These are phyloP conservation scores for Spirogloea muscicola DNA, from an alignment of 139 green algal genomes.

Conservation along the genomic window DNA sequence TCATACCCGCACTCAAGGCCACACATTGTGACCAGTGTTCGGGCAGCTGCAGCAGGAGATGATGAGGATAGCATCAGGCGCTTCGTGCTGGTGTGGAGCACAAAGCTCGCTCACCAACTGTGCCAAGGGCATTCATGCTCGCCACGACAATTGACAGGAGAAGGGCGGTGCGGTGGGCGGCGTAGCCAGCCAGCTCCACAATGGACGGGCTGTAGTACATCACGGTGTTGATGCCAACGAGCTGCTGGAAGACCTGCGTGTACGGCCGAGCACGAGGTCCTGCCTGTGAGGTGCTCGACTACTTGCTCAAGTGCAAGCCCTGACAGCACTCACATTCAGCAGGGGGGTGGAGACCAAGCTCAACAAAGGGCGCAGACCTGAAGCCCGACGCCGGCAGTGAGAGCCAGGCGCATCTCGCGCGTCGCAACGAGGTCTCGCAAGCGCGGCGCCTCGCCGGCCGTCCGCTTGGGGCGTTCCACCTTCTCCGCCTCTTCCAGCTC, in stretches of 20 bases:
- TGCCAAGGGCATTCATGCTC: slow-evolving; percentile 61
- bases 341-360: no score
- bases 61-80: no score
- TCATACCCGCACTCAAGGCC: no score
- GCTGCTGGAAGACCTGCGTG: slow-evolving; percentile 67
- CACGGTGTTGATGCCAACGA: slow-evolving; percentile 75
- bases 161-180: slow-evolving; percentile 56
- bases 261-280: background rate
- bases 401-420: slow-evolving; percentile 21
- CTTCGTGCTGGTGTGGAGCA: no score
- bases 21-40: no score
- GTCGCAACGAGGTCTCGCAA: slow-evolving; percentile 16
- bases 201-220: slow-evolving; percentile 76
- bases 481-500: background rate
- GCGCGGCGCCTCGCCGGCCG: background rate
- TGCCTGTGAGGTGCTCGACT: no score
- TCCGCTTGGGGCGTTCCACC: background rate
- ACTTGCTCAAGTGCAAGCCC: no score
- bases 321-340: no score
- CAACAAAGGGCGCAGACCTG: no score
- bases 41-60: no score
- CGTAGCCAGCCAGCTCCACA: slow-evolving; percentile 64
- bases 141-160: slow-evolving; percentile 60
- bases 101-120: no score
- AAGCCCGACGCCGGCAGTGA: slow-evolving; percentile 54